phyloP scores from a whole-genome alignment of 1,139 yeast species.

The Pichia sp. region DNA sequence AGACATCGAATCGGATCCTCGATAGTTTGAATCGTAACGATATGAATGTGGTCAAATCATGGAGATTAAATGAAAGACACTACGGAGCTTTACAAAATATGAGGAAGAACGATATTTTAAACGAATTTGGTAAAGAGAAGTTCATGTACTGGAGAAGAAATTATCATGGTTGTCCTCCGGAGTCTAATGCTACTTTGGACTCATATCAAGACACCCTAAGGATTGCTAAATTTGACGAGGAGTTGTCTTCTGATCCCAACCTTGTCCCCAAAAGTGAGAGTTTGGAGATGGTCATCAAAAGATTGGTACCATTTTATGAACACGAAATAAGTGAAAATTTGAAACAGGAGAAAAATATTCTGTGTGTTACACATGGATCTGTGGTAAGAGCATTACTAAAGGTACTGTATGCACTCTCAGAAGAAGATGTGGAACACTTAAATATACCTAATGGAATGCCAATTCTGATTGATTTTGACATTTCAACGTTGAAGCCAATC shows the following conservation, averaged over 20 bases:
- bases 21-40: slow-evolving; percentile 37
- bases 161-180: slow-evolving; percentile 62
- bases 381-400: slow-evolving; percentile 63
- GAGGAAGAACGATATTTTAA: slow-evolving; percentile 44
- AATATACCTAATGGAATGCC: slow-evolving; percentile 80
- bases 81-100: slow-evolving; percentile 74
- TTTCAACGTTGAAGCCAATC: slow-evolving; percentile 31
- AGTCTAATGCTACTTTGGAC: slow-evolving; percentile 32
- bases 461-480: slow-evolving; percentile 35
- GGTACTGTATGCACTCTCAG: slow-evolving; percentile 46
- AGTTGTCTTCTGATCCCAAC: slow-evolving; percentile 14
- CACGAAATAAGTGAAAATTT: slow-evolving; percentile 34
- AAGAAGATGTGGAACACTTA: slow-evolving; percentile 54
- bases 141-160: slow-evolving; percentile 64
- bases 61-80: slow-evolving; percentile 76
- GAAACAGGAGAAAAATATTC: slow-evolving; percentile 31
- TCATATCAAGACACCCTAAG: slow-evolving; percentile 15
- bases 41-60: slow-evolving; percentile 44
- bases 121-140: slow-evolving; percentile 47
- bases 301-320: slow-evolving; percentile 50
- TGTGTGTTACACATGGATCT: slow-evolving; percentile 71
- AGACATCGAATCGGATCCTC: slow-evolving; percentile 55
- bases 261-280: slow-evolving; percentile 61
- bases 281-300: slow-evolving; percentile 52
- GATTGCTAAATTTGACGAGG: slow-evolving; percentile 14